These are phyloP conservation scores for Diversispora eburnea DNA, from an alignment of 192 early-diverging fungal species.

Conservation along the genomic window DNA sequence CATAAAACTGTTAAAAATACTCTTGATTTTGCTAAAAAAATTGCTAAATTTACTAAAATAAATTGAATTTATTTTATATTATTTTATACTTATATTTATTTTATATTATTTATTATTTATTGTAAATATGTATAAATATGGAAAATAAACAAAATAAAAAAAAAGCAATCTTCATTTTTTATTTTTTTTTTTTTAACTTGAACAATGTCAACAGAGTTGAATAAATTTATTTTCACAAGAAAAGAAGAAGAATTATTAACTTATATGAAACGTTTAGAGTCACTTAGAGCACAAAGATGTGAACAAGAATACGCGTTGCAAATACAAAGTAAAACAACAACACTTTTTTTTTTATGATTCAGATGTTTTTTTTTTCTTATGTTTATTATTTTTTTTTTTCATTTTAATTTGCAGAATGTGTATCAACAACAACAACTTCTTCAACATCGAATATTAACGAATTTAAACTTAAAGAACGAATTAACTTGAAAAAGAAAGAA, in stretches of 20 bases:
- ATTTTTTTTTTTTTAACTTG: too few relatives aligned
- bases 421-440: not conserved
- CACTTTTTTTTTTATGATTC: too few relatives aligned
- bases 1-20: not conserved
- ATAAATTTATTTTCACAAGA: not conserved
- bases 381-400: not conserved
- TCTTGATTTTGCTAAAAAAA: slow-evolving; percentile 4
- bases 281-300: not conserved
- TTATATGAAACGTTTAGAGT: not conserved
- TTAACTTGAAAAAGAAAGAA: not conserved
- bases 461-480: not conserved
- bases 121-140: too few relatives aligned
- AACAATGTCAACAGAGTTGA: not conserved
- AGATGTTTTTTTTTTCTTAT: too few relatives aligned
- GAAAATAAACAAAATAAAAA: too few relatives aligned
- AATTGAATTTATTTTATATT: too few relatives aligned
- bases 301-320: not conserved
- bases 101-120: too few relatives aligned
- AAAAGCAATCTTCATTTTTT: too few relatives aligned
- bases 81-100: too few relatives aligned
- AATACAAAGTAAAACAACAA: not conserved
- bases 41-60: not conserved
- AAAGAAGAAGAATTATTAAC: not conserved
- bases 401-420: not conserved
- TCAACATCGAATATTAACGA: not conserved